A percentile compares a stretch with the other conserved stretches of the same genome.
phyloP scores from a whole-genome alignment of 2,329 filamentous ascomycete genomes.

The Colletotrichum trifolii region DNA sequence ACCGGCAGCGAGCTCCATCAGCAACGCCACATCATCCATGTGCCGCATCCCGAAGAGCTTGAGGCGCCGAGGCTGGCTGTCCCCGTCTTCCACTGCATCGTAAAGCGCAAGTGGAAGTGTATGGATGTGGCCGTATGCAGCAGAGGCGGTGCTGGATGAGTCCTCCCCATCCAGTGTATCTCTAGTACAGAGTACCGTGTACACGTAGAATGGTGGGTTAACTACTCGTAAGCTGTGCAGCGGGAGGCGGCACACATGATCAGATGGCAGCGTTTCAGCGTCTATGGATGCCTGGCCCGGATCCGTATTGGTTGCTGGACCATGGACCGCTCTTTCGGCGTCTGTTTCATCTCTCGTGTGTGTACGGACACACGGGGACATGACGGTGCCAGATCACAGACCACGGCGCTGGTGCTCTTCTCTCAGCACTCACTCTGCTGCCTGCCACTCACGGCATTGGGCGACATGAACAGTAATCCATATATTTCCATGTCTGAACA shows the following conservation, averaged over 20 bases:
- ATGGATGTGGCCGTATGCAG: conserved; percentile 9
- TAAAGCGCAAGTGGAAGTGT: conserved; percentile 8
- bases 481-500: background rate
- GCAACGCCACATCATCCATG: conserved; percentile 29
- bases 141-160: conserved; percentile 10
- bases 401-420: no score
- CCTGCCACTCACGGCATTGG: no score
- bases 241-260: conserved; percentile 12
- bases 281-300: conserved; percentile 2
- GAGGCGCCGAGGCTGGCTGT: conserved; percentile 24
- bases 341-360: conserved; percentile 20
- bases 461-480: no score
- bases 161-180: no score
- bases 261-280: conserved; percentile 28
- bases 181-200: no score
- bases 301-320: conserved; percentile 5
- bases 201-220: no score
- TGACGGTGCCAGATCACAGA: no score
- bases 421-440: no score
- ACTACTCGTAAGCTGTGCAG: background rate
- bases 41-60: conserved; percentile 25
- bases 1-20: conserved; percentile 2
- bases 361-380: no score
- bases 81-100: conserved; percentile 8
- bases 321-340: conserved; percentile 15